phyloP scores from a whole-genome alignment of 495 filamentous ascomycete genomes.

The Neurospora intermedia region DNA sequence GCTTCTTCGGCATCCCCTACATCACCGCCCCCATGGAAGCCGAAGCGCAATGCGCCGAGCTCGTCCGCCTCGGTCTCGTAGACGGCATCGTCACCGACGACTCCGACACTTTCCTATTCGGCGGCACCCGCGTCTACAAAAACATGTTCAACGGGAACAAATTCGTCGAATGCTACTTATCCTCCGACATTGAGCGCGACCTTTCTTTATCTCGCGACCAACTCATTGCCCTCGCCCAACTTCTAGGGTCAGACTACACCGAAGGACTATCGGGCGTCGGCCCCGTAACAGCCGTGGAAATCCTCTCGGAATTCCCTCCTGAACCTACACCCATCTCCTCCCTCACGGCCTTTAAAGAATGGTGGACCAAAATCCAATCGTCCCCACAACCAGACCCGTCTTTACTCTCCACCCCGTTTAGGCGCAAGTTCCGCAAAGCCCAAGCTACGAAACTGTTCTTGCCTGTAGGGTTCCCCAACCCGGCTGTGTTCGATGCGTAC shows the following conservation, averaged over 20 bases:
- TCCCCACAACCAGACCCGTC: constrained; percentile 38
- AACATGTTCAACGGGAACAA: constrained; percentile 99
- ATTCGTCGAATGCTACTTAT: constrained; percentile 91
- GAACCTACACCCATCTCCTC: constrained; percentile 20
- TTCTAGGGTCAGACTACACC: constrained; percentile 89
- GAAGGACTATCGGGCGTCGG: constrained; percentile 84
- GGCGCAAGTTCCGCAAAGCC: constrained; percentile 67
- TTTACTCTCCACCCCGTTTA: constrained; percentile 41
- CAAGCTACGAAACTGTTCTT: constrained; percentile 77
- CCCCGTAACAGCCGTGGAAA: constrained; percentile 85
- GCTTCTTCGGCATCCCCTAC: constrained; percentile 87
- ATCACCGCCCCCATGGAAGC: constrained; percentile 98
- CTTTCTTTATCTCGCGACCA: constrained; percentile 71
- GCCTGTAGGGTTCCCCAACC: constrained; percentile 63
- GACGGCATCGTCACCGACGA: constrained; percentile 99
- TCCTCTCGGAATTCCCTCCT: constrained; percentile 73
- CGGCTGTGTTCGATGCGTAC: constrained; percentile 65
- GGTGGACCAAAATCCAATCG: constrained; percentile 72
- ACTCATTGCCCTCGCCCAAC: constrained; percentile 77
- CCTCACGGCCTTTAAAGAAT: constrained; percentile 63
- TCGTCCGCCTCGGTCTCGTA: constrained; percentile 75
- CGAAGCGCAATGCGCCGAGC: constrained; percentile 91
- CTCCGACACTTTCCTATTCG: constrained; percentile 93
- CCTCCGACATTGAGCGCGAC: constrained; percentile 79
- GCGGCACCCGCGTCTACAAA: constrained; percentile 91